Base-by-base conservation (phyloP, 177 flowering plant species). In the Vitis hybrid region DNA sequence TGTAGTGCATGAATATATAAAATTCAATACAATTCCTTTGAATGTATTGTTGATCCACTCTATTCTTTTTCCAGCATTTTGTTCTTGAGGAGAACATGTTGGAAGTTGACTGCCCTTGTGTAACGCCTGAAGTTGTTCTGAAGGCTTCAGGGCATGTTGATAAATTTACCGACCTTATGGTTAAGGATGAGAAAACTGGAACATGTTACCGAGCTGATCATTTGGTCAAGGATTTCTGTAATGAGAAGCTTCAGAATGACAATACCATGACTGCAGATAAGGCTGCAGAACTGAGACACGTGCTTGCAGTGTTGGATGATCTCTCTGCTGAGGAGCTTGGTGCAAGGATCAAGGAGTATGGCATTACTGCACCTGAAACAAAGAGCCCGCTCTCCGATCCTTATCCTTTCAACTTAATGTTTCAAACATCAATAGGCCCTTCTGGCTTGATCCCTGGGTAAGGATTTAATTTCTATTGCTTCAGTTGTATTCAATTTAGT, bases 111-210 rank as follows among this genome's bases (percentile, higher is more conserved):
- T 91, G 99, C 72, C 98, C 99, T 1, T 90, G 97, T 77, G 97
- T 95, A 64, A 95, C 99, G 11, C 98, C 98, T 2, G 98, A 93
- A 80, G 74, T 82, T 65, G 97, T 95, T 27, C 80, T 95, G 59
- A 91, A 89, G 79, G 99, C 99, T 17, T 95, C 99, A 12, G 99
- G 99, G 66, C 99, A 95, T 80, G 99, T 95, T 55, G 99, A 95
- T 18, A 95, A 95, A 76, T 93, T 95, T 75, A 95, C 98, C 40
- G 99, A 95, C 71, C 97, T 95, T 30, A 93, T 95, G 99, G 99
- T 93, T 13, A 95, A 95, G 83, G 99, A 95, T 83, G 98, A 91
- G 71, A 91, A 89, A 71, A 90, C 97, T 1, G 96, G 97, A 48
- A 87, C 87, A 10, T 93, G 94, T 70, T 89, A 88, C 75, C 86